Evolutionary conservation across 345 rosid genomes (phyloP).

Genomic region (Linum tenue): DNA sequence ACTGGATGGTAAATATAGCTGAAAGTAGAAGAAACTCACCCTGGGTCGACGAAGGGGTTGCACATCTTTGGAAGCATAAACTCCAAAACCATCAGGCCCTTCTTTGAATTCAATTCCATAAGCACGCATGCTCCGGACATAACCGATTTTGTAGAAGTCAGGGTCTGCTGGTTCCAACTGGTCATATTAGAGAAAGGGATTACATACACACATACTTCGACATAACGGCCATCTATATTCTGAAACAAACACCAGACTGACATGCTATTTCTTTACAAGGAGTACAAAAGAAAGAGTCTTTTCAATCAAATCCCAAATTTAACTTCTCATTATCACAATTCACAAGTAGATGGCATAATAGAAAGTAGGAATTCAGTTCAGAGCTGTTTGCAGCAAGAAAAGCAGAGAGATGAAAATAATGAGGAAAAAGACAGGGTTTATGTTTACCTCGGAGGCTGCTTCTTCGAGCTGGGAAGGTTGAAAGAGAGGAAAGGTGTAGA

Average conservation of each 20-base stretch:
- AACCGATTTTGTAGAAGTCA: constrained; percentile 90
- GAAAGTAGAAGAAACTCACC: constrained; percentile 32
- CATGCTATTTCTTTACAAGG: too few species aligned
- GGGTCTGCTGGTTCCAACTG: constrained; percentile 78
- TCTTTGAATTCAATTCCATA: constrained; percentile 84
- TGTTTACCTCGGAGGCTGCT: constrained; percentile 34
- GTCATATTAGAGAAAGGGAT: background rate
- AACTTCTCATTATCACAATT: background rate
- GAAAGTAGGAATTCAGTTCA: background rate
- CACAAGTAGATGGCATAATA: too few species aligned
- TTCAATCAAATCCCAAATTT: background rate
- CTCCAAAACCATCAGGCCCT: constrained; percentile 86
- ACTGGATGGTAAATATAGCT: too few species aligned
- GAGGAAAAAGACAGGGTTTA: background rate
- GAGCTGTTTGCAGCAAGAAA: background rate
- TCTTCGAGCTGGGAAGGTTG: constrained; percentile 41
- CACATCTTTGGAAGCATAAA: constrained; percentile 82
- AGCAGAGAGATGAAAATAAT: background rate
- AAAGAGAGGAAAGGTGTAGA: constrained; percentile 51
- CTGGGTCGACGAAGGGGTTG: constrained; percentile 82
- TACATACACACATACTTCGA: too few species aligned
- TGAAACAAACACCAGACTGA: too few species aligned
- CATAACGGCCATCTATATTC: too few species aligned
- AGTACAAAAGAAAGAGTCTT: background rate
- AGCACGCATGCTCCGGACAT: constrained; percentile 72